phyloP scores from a whole-genome alignment of 2,329 filamentous ascomycete species.

The Penicillium sp. region DNA sequence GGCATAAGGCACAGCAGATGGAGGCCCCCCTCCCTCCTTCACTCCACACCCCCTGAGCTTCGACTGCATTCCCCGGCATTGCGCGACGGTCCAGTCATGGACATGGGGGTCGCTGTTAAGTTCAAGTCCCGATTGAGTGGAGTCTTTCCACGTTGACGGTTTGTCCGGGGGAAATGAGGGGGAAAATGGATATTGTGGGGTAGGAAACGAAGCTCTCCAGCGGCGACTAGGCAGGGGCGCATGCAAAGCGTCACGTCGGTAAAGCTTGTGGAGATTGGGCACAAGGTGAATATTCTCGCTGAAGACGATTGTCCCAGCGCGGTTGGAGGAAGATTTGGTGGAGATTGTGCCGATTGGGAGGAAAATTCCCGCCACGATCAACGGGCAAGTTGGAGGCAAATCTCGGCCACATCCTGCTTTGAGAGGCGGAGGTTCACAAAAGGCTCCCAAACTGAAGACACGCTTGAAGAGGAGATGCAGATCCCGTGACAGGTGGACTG shows the following conservation, averaged over 20 bases:
- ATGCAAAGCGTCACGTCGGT: neutral
- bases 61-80: too few species aligned
- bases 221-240: neutral
- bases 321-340: slow-evolving; percentile 17
- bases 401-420: neutral
- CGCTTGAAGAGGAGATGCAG: too few species aligned
- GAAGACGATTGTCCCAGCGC: neutral
- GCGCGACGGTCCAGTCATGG: neutral
- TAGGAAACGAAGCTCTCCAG: neutral
- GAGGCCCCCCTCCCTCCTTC: too few species aligned
- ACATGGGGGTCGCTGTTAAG: neutral
- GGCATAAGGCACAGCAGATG: too few species aligned
- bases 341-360: slow-evolving; percentile 18
- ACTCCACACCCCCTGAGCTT: too few species aligned
- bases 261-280: slow-evolving; percentile 7
- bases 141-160: slow-evolving; percentile 1
- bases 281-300: slow-evolving; percentile 1
- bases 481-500: too few species aligned
- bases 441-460: too few species aligned
- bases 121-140: slow-evolving; percentile 1
- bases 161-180: slow-evolving; percentile 16
- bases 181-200: slow-evolving; percentile 10
- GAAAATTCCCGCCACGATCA: slow-evolving; percentile 10
- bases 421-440: too few species aligned
- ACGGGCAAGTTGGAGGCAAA: slow-evolving; percentile 5